Evolutionary conservation across 345 rosid genomes (phyloP).

Genomic region (Excoecaria cochinchinensis): DNA sequence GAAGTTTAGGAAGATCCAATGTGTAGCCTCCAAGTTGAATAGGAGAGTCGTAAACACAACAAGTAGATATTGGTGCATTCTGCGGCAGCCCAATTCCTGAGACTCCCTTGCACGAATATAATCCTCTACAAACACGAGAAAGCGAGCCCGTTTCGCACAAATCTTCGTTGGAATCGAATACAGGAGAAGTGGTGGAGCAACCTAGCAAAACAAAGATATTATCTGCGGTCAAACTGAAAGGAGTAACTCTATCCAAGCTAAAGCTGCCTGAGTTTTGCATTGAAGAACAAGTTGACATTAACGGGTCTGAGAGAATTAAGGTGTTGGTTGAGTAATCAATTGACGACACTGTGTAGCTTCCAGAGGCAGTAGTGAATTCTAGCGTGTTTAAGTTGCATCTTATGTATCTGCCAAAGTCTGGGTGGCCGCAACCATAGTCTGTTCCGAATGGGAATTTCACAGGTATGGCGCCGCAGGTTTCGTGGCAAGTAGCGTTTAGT

Average conservation of each 20-base stretch:
- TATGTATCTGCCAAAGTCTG: constrained; percentile 48
- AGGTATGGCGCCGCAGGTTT: constrained; percentile 48
- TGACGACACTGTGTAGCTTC: constrained; percentile 47
- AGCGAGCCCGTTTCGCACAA: constrained; percentile 54
- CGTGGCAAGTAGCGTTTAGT: constrained; percentile 35
- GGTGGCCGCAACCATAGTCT: constrained; percentile 56
- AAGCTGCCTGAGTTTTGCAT: constrained; percentile 70
- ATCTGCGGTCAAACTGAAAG: constrained; percentile 44
- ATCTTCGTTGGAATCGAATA: constrained; percentile 53
- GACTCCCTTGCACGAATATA: constrained; percentile 68
- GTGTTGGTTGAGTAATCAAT: constrained; percentile 50
- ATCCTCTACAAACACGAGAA: constrained; percentile 55
- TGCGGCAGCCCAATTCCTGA: constrained; percentile 52
- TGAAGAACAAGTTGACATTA: constrained; percentile 65
- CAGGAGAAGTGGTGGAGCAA: constrained; percentile 61
- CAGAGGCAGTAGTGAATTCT: constrained; percentile 52
- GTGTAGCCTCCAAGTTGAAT: constrained; percentile 45
- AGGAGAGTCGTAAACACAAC: constrained; percentile 60
- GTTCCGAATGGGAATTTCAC: constrained; percentile 55
- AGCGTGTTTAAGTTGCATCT: constrained; percentile 48
- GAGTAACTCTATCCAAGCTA: constrained; percentile 51
- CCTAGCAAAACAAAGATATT: constrained; percentile 61
- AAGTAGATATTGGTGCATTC: constrained; percentile 51
- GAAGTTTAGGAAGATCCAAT: constrained; percentile 63
- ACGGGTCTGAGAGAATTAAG: constrained; percentile 44